These are phyloP conservation scores for Phytopythium litorale DNA, from an alignment of 352 stramenopile species.

Conservation along the genomic window DNA sequence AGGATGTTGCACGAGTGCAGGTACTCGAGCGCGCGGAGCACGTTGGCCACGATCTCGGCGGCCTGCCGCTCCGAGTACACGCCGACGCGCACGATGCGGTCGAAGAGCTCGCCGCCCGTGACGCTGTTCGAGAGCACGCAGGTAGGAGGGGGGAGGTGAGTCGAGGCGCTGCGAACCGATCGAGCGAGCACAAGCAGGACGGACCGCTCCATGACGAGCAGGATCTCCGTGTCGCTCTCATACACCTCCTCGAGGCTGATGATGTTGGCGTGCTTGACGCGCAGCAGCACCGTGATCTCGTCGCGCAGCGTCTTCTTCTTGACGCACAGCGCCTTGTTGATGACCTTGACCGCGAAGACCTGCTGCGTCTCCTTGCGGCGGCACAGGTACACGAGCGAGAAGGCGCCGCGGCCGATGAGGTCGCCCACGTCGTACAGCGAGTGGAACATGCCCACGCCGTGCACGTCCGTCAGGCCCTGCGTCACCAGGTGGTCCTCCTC, in stretches of 20 bases:
- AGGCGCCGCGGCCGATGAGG: conserved; percentile 73
- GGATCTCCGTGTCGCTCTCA: conserved; percentile 82
- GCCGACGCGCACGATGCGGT: conserved; percentile 76
- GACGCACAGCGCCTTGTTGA: conserved; percentile 84
- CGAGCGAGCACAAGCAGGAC: conserved; percentile 1
- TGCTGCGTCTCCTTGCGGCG: conserved; percentile 76
- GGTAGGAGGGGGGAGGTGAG: too few relatives aligned
- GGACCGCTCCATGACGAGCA: conserved; percentile 86
- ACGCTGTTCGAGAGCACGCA: conserved; percentile 27
- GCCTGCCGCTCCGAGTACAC: conserved; percentile 83
- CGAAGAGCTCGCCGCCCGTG: conserved; percentile 82
- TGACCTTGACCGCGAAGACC: conserved; percentile 85
- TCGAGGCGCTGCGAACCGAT: neutral
- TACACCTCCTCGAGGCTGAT: conserved; percentile 86
- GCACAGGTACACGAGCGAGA: conserved; percentile 86
- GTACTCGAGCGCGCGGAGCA: conserved; percentile 69
- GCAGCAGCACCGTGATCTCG: conserved; percentile 83
- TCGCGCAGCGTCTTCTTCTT: conserved; percentile 87
- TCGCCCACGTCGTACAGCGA: conserved; percentile 87
- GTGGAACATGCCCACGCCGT: conserved; percentile 84
- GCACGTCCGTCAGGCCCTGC: conserved; percentile 77
- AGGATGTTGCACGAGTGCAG: conserved; percentile 81
- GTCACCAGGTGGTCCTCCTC: conserved; percentile 83
- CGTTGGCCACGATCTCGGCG: conserved; percentile 66
- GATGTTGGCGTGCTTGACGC: conserved; percentile 85